Percentiles rank a stretch among this genome's conserved stretches.
Conservation (phyloP, 768 basidiomycete species). For the Pleurotus giganteus region DNA sequence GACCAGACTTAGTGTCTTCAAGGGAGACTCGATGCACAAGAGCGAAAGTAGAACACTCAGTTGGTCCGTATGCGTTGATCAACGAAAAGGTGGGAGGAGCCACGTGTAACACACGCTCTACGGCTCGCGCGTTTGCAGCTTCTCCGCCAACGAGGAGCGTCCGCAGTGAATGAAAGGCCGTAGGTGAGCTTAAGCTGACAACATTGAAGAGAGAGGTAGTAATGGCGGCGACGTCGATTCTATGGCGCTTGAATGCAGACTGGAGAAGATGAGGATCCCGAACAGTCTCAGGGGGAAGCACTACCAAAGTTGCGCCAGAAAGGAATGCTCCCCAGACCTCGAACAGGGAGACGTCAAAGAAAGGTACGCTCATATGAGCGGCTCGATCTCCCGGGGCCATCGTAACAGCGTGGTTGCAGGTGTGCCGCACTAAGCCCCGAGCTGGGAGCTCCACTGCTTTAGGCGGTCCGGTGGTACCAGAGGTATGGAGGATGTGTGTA, state of each 20-base stretch:
- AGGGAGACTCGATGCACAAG: background rate
- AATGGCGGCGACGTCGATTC: background rate
- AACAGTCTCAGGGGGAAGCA: background rate
- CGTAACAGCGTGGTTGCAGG: background rate
- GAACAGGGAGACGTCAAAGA: background rate
- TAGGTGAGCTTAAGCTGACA: background rate
- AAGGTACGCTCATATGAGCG: background rate
- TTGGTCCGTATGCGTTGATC: constrained; percentile 9
- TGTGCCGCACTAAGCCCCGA: background rate
- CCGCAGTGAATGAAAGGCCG: background rate
- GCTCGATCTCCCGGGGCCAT: background rate
- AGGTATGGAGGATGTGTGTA: constrained; percentile 7
- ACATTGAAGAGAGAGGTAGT: constrained; percentile 1
- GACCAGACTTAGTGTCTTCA: background rate
- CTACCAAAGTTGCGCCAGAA: constrained; percentile 1
- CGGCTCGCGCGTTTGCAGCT: background rate
- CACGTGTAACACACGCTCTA: background rate
- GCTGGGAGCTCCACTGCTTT: constrained; percentile 5
- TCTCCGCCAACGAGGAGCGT: constrained; percentile 5
- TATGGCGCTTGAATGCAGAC: background rate
- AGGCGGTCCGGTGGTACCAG: constrained; percentile 7
- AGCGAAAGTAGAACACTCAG: constrained; percentile 3
- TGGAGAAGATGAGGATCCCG: background rate
- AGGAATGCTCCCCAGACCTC: constrained; percentile 7
- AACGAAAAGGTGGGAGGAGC: background rate